Base-by-base conservation (phyloP, 352 stramenopile genomes). In the Phytophthora fragariae region DNA sequence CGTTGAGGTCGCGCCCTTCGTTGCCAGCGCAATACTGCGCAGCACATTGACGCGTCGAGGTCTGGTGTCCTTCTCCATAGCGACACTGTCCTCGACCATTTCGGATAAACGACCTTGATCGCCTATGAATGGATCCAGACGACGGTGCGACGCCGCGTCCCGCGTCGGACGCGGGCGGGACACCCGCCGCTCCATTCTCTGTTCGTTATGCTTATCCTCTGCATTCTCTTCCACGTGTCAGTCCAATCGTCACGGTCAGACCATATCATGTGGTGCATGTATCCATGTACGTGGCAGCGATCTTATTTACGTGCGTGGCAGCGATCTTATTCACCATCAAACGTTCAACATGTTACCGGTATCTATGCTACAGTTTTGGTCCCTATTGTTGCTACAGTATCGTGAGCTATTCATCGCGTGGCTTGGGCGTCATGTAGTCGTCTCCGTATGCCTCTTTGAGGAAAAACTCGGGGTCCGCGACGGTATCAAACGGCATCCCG, bases 401-500 rank as follows among this genome's bases (percentile, higher is more conserved):
- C 37, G 37, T 31, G 29, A 47, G 46, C 46, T 53, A 24, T 27
- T n/a, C 31, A n/a, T 17, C 19, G 14, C 62, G 50, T 1, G 62
- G 52, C n/a, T 57, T 62, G 14, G 76, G 76, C 2, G 44, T 71
- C 73, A 79, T 76, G 62, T 72, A 81, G 33, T 70, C 57, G 5
- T 62, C 35, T 10, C 76, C 69, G 24, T 83, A 83, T 19, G 70
- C 73, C 14, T 57, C 11, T 33, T 8, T 59, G 10, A 83, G 39
- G 12, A 83, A 83, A 50, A 70, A 73, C 14, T 63, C 56, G 11
- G 68, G 68, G 56, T 83, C 76, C 0, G 19, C 37, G 47, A 81
- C 39, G 14, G 72, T 81, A 29, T 81, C 65, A 21, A 79, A 79
- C 2, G 15, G 14, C 35, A 77, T 50, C 15, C 73, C 76, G 24